Base-by-base conservation (phyloP, 1,284 basidiomycete genomes). In the Lentinus polychrous region DNA sequence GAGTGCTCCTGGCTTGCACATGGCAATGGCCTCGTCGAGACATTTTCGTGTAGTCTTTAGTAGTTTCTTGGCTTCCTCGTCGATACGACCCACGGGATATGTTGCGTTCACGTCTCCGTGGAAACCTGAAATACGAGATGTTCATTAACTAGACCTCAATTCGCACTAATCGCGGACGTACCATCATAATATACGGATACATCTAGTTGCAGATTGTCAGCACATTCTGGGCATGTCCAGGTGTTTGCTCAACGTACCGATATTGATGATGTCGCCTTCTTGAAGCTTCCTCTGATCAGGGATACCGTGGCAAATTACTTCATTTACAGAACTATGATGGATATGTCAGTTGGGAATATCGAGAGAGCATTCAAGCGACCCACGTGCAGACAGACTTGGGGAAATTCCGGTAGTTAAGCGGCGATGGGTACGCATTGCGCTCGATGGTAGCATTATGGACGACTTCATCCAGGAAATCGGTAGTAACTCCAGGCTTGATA, bases 341-440 rank as follows among this genome's bases (percentile, higher is more conserved):
- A n/a, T n/a, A n/a, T n/a, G n/a, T n/a, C 38, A 48, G n/a, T 48
- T 40, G 8, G 45, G 15, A 38, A 38, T 18, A 48, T 31, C 31
- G 31, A 37, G 27, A 41, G 17, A 35, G 20, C 32, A n/a, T n/a
- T n/a, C n/a, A n/a, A n/a, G 43, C 6, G 50, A 78, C 88, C 61
- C 70, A 90, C 83, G 89, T 95, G 85, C 96, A 99, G 42, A 97
- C 83, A 39, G 92, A 96, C 74, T 98, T 97, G 22, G 95, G 95
- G 66, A 88, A 99, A 45, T 80, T 76, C 54, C 88, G 81, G 69
- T 99, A 99, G 63, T 94, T 94, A 48, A 99, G 74, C 33, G 96
- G 91, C 32, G 89, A 93, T 2, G 96, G 96, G 68, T 99, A 99
- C 40, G 91, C 83, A 59, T 92, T 83, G 47, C 94, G 78, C 69